Evolutionary conservation across 1,284 basidiomycete species (phyloP), one percentile per base, ranked within the genome.

Genomic region (Phlebopus sp.): DNA sequence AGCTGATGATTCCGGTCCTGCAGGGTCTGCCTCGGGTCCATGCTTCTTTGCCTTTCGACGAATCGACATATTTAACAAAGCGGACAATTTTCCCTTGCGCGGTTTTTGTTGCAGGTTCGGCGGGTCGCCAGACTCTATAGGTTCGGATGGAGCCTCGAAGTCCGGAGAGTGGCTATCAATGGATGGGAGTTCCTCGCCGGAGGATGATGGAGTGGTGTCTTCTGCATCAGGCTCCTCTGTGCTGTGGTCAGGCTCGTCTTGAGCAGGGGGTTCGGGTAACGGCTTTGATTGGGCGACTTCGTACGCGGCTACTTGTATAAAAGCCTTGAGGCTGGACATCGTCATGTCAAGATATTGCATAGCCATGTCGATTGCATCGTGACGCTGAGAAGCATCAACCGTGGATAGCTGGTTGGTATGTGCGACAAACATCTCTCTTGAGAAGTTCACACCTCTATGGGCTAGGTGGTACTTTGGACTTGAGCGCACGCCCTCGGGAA

Each of bases 251-350:
- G 25, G 18, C 36, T 42, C 43, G 15, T 37, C 29, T 10, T 50
- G 31, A 10, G 38, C 37, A 29, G 63, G 67, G 5, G 52, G 30
- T 14, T 51, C 49, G 2, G 63, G 63, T 14, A 65, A 32, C 38
- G 63, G 67, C 36, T 65, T 65, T 10, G 25, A 40, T 18, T 68
- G 66, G n/a, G 50, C 58, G 29, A 49, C 49, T 29, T 69, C 66
- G 17, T 52, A 49, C 37, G 63, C 59, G 5, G 57, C 66, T 29
- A 49, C 46, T 17, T 44, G 49, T 51, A 65, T 51, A 35, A 66
- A 55, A 4, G 42, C 42, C 39, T 53, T 66, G 46, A 69, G 60
- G 41, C 48, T 50, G 2, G 59, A 55, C 60, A 65, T 59, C 14
- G 47, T 49, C 46, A 54, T 43, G 7, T 67, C 66, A 7, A 65